Evolutionary conservation across 192 early-diverging fungal species (phyloP), one percentile per base, ranked within the genome.

Genomic region (Mortierella antarctica): DNA sequence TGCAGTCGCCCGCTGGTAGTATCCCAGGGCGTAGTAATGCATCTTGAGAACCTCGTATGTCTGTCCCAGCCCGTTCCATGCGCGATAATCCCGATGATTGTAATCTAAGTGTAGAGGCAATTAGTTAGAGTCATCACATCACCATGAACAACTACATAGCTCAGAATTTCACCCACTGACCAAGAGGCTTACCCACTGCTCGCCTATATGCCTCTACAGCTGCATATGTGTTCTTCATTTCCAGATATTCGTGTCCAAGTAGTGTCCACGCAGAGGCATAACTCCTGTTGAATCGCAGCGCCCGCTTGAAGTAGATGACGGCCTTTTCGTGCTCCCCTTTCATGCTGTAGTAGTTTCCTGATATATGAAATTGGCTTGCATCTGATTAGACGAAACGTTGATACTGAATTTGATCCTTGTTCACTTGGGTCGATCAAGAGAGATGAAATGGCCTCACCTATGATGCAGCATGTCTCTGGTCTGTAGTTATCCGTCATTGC

Each of bases 221-320:
- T 6, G 94, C 95, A 40, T 94, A 86, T 0, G 92, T 90, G 70
- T 96, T 96, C 64, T 96, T 96, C 71, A 96, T 67, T 75, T 99
- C 96, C 44, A 99, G 84, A 68, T 95, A 98, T 80, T 97, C 95
- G 72, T 98, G 96, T 2, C 97, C 98, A 86, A 99, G 87, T 64
- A 99, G 85, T 1, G 95, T 97, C 94, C 96, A 97, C 2, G 95
- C 94, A 5, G 91, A 82, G 23, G 90, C 74, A 68, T 94, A 95
- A 60, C 86, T 86, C 14, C 88, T 84, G 72, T 97, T 89, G 57
- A 99, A 86, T 82, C 94, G 86, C 13, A 97, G 70, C 0, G 97
- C 97, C 8, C 92, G 85, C 79, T 91, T 91, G 71, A 98, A 97
- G 67, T 93, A 96, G 18, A 91, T 86, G 7, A 98, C 88, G 1